Base-by-base conservation (phyloP, 129 eudicot genomes). In the Flaveria trinervia region DNA sequence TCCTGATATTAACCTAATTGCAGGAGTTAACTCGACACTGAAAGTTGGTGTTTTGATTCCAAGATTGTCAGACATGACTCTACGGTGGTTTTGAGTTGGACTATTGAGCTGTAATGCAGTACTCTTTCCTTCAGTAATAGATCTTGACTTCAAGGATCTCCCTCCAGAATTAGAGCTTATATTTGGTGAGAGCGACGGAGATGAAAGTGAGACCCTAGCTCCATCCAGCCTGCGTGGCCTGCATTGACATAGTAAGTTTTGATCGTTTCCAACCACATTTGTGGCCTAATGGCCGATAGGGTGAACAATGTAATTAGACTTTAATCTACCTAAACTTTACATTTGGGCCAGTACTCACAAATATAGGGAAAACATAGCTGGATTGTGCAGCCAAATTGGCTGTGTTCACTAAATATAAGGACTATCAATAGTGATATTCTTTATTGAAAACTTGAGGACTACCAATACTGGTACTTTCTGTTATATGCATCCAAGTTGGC, bases 221-320 rank as follows among this genome's bases (percentile, higher is more conserved):
- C 80, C 82, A 65, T 77, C 81, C 30, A 77, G 36, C 70, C 75
- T 83, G 71, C 85, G 77, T 69, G 69, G 83, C 87, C 97, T 91
- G 71, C 76, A 76, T 71, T 74, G 23, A 62, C 50, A 65, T 30
- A 17, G 71, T 39, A 73, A 56, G 55, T 36, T 73, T 3, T 55
- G 41, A 14, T 73, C 17, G 6, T 71, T 52, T 71, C 65, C 20
- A 71, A 28, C 65, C 65, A 51, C 14, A 26, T 70, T 13, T 50
- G 76, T 49, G 5, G 66, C 66, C 66, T 23, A 11, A 23, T 60
- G 66, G 39, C 17, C 9, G 10, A 60, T 23, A 60, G 14, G 64
- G 65, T 20, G 33, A 57, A 57, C 28, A 20, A 57, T 57, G 4
- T 12, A 12, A 23, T 25, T 3, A 61, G 11, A 61, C 43, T 61